Evolutionary conservation across 2,329 filamentous ascomycete species (phyloP), one percentile per base, ranked within the genome.

Genomic region (Didymella lethalis): DNA sequence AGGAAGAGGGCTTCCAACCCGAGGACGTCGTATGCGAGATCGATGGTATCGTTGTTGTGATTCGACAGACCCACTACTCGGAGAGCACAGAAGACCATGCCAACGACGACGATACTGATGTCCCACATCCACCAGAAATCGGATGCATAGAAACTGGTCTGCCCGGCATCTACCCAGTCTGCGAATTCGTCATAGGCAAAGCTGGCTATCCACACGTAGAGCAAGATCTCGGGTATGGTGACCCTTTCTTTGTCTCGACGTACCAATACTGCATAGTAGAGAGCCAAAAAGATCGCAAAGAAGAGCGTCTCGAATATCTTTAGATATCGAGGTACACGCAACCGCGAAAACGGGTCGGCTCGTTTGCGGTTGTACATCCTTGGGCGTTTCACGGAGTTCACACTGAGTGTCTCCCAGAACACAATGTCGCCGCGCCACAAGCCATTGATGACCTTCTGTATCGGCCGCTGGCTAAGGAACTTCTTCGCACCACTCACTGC

Each of bases 261-360:
- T 45, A 96, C 85, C 31, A 97, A 83, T 0, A 97, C 93, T n/a
- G 87, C 84, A 71, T 96, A 97, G 77, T 96, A 97, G 6, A 97
- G 80, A 26, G 85, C 83, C 40, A 97, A 79, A 68, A 96, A 93
- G 0, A 85, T 82, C 36, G 86, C 81, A 72, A 96, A 95, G 80
- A 95, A 96, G 12, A 91, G 69, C 5, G 92, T 89, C 76, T 96
- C 92, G 74, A 92, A 96, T 2, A 87, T 84, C 77, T 96, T 96
- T 64, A 93, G 85, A 72, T 96, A 96, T 65, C 90, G 86, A 23
- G 92, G 92, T 2, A 96, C 92, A 18, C 92, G 82, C 25, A 92
- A 79, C 25, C 92, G 85, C 46, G 89, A 91, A 75, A 90, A 75
- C 0, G 68, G 67, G 55, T 76, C 74, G 8, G 71, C 67, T 48